These are phyloP conservation scores for Durusdinium trenchii DNA, from an alignment of 73 alveolate species.

Conservation along the genomic window DNA sequence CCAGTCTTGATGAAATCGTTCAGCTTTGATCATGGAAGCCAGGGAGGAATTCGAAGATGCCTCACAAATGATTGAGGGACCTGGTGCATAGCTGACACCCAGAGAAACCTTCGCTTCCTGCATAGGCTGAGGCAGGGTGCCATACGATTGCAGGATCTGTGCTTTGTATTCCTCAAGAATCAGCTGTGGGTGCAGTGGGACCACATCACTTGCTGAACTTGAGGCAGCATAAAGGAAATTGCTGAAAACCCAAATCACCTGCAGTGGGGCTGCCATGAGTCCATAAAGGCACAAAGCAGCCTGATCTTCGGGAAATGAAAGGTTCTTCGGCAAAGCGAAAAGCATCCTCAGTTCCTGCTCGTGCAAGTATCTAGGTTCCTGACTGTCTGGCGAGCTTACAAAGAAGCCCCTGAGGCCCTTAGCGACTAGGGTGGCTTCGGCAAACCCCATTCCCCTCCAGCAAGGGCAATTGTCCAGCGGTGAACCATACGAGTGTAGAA, in stretches of 20 bases:
- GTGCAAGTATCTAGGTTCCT: not conserved
- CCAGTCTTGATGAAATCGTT: no score
- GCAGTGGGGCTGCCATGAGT: not conserved
- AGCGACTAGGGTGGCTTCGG: not conserved
- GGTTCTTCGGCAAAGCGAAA: not conserved
- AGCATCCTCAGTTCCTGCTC: not conserved
- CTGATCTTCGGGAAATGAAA: not conserved
- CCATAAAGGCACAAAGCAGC: not conserved
- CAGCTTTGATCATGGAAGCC: no score
- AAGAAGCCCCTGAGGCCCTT: not conserved
- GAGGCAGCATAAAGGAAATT: not conserved
- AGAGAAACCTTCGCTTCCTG: no score
- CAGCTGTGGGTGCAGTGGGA: no score
- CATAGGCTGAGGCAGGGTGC: no score
- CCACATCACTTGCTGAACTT: no score
- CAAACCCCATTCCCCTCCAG: not conserved
- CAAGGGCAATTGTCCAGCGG: not conserved
- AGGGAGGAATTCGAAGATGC: no score
- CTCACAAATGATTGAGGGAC: no score
- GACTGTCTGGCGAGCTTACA: not conserved
- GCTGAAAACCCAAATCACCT: not conserved
- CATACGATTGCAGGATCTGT: no score
- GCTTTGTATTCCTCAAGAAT: no score
- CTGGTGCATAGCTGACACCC: no score
- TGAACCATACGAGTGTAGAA: not conserved